A percentile compares a stretch with the other conserved stretches of the same genome.
phyloP scores from a whole-genome alignment of 345 rosid species.

The Cardamine resedifolia region DNA sequence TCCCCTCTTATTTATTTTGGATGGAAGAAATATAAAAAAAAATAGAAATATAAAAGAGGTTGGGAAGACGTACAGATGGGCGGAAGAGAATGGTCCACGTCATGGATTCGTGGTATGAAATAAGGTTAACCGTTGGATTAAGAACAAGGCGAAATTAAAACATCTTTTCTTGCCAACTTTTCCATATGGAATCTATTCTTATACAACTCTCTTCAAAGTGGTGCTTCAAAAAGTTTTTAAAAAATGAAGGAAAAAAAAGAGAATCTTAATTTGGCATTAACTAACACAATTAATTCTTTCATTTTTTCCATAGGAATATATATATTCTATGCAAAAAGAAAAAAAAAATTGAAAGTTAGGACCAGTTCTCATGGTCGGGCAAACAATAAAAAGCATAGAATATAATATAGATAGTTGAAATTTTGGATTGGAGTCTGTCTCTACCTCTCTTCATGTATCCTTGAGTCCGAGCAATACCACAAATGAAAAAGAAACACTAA shows the following conservation, averaged over 20 bases:
- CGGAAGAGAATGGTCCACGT: constrained; percentile 27
- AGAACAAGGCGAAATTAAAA: neutral
- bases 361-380: constrained; percentile 35
- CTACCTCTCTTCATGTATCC: neutral
- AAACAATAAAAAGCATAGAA: constrained; percentile 27
- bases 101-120: neutral
- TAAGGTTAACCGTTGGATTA: constrained; percentile 19
- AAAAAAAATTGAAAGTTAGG: constrained; percentile 10
- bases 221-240: constrained; percentile 8
- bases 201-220: constrained; percentile 32
- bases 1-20: neutral
- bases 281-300: constrained; percentile 5
- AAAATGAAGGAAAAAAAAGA: neutral
- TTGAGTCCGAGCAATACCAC: constrained; percentile 20
- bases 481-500: neutral
- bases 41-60: constrained; percentile 20
- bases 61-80: constrained; percentile 11
- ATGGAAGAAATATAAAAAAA: constrained; percentile 4
- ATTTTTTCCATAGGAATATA: neutral
- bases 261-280: constrained; percentile 35
- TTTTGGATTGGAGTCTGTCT: neutral
- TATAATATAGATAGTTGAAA: constrained; percentile 21
- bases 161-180: constrained; percentile 34
- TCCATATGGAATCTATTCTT: constrained; percentile 39
- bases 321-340: constrained; percentile 11